Percentiles rank a stretch among this genome's conserved stretches.
Conservation (phyloP, 2,329 filamentous ascomycete species). For the Fusarium coffeatum region DNA sequence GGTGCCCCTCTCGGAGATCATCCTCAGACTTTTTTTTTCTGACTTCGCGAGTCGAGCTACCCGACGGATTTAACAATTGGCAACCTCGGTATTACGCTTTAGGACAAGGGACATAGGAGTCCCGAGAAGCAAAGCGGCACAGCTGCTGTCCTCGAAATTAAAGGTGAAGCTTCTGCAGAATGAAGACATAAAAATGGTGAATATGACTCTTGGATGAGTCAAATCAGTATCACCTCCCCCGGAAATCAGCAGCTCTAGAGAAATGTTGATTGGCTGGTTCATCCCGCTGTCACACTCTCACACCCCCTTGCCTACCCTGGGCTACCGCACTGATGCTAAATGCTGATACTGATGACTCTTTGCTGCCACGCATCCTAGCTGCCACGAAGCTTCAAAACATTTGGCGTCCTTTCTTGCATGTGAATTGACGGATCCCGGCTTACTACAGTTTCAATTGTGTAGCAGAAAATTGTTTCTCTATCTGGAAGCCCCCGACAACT, state of each 20-base stretch:
- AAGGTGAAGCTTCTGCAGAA: constrained; percentile 26
- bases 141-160: constrained; percentile 7
- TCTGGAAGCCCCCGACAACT: background rate
- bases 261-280: constrained; percentile 28
- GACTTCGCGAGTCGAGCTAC: background rate
- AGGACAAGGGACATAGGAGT: background rate
- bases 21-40: constrained; percentile 24
- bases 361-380: constrained; percentile 36
- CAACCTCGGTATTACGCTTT: constrained; percentile 38
- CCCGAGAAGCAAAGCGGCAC: constrained; percentile 10
- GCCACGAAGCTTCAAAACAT: constrained; percentile 29
- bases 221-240: constrained; percentile 25
- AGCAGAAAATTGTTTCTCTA: background rate
- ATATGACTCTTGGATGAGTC: constrained; percentile 37
- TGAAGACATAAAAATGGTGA: constrained; percentile 26
- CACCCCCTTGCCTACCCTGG: constrained; percentile 26
- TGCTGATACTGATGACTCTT: constrained; percentile 33
- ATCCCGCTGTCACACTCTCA: constrained; percentile 29
- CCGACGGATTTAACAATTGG: constrained; percentile 33
- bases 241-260: constrained; percentile 30
- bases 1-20: constrained; percentile 31
- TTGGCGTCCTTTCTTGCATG: constrained; percentile 19
- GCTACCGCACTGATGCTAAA: background rate
- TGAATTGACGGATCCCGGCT: constrained; percentile 5
- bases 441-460: background rate